A percentile compares a stretch with the other conserved stretches of the same genome.
Evolutionary conservation across 2,329 filamentous ascomycete genomes (phyloP).

Genomic region (Cadophora sp.): DNA sequence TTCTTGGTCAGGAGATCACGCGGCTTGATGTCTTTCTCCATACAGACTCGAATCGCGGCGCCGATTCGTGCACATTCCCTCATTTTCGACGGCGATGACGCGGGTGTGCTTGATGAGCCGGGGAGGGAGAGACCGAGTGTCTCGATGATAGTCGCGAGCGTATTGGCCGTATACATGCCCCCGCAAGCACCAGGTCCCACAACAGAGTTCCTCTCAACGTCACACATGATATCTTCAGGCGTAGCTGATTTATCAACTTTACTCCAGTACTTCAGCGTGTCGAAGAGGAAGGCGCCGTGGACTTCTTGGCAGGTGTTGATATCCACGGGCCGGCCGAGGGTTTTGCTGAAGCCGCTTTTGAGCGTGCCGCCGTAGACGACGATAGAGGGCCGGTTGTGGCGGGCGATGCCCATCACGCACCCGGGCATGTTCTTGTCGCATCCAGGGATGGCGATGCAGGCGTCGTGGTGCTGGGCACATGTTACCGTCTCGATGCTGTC

Average conservation of each 20-base stretch:
- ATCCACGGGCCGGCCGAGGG: conserved; percentile 82
- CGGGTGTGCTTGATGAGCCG: conserved; percentile 73
- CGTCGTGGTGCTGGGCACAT: conserved; percentile 67
- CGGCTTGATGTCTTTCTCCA: conserved; percentile 73
- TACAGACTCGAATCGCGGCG: conserved; percentile 70
- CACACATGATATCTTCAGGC: conserved; percentile 80
- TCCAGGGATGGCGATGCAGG: conserved; percentile 74
- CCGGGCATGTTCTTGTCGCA: conserved; percentile 99
- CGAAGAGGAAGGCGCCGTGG: conserved; percentile 81
- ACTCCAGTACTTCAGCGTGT: conserved; percentile 57
- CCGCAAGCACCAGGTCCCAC: conserved; percentile 55
- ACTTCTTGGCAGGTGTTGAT: conserved; percentile 90
- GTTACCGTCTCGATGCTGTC: conserved; percentile 95
- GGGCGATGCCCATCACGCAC: conserved; percentile 83
- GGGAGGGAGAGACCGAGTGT: conserved; percentile 73
- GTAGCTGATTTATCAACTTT: conserved; percentile 70
- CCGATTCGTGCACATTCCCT: conserved; percentile 73
- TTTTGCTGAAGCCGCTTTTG: conserved; percentile 78
- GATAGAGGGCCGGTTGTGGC: conserved; percentile 89
- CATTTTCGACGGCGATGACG: conserved; percentile 72
- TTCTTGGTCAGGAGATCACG: conserved; percentile 72
- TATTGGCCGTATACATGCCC: conserved; percentile 82
- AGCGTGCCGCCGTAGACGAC: conserved; percentile 98
- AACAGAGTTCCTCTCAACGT: conserved; percentile 73
- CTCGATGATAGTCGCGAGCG: conserved; percentile 76